These are phyloP conservation scores for Psidium friedrichsthalianum DNA, from an alignment of 345 rosid genomes.

Conservation along the genomic window DNA sequence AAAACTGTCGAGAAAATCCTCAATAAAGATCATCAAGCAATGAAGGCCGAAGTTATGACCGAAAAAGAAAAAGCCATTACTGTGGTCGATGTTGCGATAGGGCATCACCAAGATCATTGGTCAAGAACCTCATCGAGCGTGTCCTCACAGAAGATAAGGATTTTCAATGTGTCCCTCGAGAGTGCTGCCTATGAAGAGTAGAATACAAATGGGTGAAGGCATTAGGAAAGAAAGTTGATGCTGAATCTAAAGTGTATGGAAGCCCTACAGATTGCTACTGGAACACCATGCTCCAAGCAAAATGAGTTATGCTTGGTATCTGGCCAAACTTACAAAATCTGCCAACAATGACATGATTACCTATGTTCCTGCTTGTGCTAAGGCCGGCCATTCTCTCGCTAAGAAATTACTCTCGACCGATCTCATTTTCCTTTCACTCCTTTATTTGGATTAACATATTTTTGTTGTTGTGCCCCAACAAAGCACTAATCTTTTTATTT, in stretches of 20 bases:
- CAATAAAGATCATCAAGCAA: not conserved
- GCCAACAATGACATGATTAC: no score
- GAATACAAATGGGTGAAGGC: not conserved
- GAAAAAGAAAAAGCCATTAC: not conserved
- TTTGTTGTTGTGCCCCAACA: no score
- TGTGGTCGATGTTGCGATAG: not conserved
- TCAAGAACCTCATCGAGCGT: not conserved
- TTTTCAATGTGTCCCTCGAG: not conserved
- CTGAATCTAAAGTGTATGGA: not conserved
- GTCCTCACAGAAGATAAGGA: not conserved
- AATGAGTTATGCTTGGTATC: not conserved
- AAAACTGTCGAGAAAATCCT: not conserved
- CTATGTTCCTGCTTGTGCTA: no score
- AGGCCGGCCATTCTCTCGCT: no score
- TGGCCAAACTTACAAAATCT: no score
- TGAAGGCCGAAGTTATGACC: not conserved
- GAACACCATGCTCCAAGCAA: not conserved
- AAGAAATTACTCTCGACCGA: no score
- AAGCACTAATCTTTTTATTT: no score
- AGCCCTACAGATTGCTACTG: no score
- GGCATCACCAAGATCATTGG: not conserved
- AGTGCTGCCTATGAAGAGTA: not conserved
- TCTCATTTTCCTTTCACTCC: no score
- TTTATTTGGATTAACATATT: no score
- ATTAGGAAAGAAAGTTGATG: not conserved